A percentile compares a stretch with the other conserved stretches of the same genome.
Conservation (phyloP, 257 asterid genomes). For the Nicotiana tabacum region DNA sequence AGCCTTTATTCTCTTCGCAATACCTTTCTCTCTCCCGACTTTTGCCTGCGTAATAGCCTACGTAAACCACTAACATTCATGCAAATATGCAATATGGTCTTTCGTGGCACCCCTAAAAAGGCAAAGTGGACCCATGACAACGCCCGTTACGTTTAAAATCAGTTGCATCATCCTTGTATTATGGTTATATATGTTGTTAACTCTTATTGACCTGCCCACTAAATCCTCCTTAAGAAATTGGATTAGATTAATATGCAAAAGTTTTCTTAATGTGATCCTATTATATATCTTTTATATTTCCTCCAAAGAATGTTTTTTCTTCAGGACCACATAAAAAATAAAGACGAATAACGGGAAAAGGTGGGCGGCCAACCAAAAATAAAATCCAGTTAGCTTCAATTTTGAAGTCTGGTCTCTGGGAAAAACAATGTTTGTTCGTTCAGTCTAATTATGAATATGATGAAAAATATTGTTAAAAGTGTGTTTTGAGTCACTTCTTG, state of each 20-base stretch:
- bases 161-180: too few relatives aligned
- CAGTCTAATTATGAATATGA: neutral
- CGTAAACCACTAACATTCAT: neutral
- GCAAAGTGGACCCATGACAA: neutral
- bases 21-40: neutral
- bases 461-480: neutral
- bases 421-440: neutral
- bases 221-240: neutral
- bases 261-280: neutral
- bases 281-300: neutral
- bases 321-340: neutral
- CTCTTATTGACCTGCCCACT: neutral
- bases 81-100: neutral
- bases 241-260: neutral
- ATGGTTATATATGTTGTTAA: neutral
- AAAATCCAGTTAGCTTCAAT: neutral
- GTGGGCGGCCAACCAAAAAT: neutral
- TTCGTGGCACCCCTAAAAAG: neutral
- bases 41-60: constrained; percentile 2
- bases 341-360: neutral
- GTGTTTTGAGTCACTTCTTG: neutral
- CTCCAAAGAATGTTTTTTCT: neutral
- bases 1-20: too few relatives aligned
- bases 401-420: too few relatives aligned
- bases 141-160: neutral